These are phyloP conservation scores for Gamarada debralockiae DNA, from an alignment of 495 filamentous ascomycete genomes.

Conservation along the genomic window DNA sequence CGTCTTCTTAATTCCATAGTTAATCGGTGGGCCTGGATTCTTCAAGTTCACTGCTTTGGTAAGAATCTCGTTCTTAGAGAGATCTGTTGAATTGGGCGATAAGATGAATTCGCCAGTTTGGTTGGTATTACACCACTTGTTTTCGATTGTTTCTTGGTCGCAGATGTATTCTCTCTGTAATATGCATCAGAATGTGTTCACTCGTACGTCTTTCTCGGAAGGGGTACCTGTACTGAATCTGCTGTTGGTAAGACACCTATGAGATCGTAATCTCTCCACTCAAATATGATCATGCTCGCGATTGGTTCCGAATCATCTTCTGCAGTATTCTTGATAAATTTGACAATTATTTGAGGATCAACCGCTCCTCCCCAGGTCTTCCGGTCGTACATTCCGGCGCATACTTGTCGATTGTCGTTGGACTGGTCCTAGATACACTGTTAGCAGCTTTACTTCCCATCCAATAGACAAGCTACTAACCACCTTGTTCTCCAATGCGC, in stretches of 20 bases:
- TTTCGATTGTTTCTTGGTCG: slow-evolving; percentile 60
- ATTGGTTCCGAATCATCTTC: slow-evolving; percentile 60
- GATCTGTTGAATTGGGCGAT: slow-evolving; percentile 62
- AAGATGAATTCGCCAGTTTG: slow-evolving; percentile 86
- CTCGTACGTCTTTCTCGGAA: neutral
- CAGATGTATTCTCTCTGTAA: slow-evolving; percentile 70
- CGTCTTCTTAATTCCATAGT: slow-evolving; percentile 79
- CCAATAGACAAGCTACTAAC: slow-evolving; percentile 36
- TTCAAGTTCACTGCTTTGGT: slow-evolving; percentile 82
- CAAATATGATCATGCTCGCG: slow-evolving; percentile 86
- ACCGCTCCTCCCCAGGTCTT: slow-evolving; percentile 84
- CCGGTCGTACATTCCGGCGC: slow-evolving; percentile 94
- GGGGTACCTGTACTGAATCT: slow-evolving; percentile 30
- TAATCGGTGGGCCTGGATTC: slow-evolving; percentile 58
- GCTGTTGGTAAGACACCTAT: slow-evolving; percentile 55
- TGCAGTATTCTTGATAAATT: slow-evolving; percentile 63
- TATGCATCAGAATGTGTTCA: slow-evolving; percentile 8
- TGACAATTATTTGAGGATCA: slow-evolving; percentile 84
- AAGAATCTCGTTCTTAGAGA: slow-evolving; percentile 64
- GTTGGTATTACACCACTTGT: slow-evolving; percentile 63
- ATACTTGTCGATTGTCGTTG: slow-evolving; percentile 77
- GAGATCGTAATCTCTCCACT: slow-evolving; percentile 80
- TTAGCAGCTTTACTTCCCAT: slow-evolving; percentile 2
- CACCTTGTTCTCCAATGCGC: slow-evolving; percentile 54
- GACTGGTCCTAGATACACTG: slow-evolving; percentile 57